Conservation (phyloP, 1,139 yeast genomes). For the Candida sojae region DNA sequence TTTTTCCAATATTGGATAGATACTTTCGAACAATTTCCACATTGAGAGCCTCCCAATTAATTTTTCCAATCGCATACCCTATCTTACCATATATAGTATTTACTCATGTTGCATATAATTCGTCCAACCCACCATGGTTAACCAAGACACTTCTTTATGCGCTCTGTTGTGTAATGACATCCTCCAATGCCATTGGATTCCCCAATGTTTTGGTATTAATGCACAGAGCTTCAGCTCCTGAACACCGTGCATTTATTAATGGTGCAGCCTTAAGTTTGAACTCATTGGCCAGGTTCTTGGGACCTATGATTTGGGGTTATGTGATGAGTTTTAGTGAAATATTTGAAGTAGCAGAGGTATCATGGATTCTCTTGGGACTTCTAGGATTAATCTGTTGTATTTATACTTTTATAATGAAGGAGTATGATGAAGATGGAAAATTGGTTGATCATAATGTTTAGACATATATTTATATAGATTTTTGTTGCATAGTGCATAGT, state of each 20-base stretch:
- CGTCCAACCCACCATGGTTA: conserved; percentile 24
- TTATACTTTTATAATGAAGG: conserved; percentile 36
- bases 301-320: conserved; percentile 61
- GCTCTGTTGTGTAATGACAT: conserved; percentile 28
- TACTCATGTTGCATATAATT: conserved; percentile 33
- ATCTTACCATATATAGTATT: conserved; percentile 53
- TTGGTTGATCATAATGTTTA: neutral
- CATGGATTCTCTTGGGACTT: conserved; percentile 50
- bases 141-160: conserved; percentile 25
- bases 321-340: conserved; percentile 52
- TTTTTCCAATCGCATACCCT: conserved; percentile 52
- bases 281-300: conserved; percentile 58
- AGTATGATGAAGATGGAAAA: conserved; percentile 25
- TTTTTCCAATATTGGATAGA: conserved; percentile 59
- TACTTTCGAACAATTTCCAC: conserved; percentile 47
- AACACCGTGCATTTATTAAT: conserved; percentile 52
- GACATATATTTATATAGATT: neutral
- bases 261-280: conserved; percentile 51
- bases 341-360: conserved; percentile 45
- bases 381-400: conserved; percentile 33
- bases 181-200: conserved; percentile 35
- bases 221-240: conserved; percentile 46
- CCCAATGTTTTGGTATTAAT: conserved; percentile 47
- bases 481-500: no score
- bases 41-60: conserved; percentile 38